Base-by-base conservation (phyloP, 2,329 filamentous ascomycete genomes). In the Fusarium udum region DNA sequence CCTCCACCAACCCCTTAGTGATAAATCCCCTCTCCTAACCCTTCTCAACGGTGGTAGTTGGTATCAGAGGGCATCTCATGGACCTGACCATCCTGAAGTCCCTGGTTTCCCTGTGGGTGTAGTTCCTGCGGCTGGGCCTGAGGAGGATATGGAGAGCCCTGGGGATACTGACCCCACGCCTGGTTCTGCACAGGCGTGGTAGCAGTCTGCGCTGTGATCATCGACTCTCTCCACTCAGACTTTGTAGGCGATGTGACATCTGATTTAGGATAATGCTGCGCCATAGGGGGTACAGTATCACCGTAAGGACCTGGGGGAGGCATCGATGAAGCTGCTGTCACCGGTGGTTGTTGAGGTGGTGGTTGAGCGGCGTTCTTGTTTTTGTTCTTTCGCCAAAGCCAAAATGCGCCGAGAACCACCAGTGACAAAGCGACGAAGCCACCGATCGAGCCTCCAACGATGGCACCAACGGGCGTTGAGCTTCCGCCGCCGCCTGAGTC, bases 151-250 rank as follows among this genome's bases (percentile, higher is more conserved):
- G 24, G 32, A 36, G 32, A 26, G 10, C 24, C 51, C 5, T 53
- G 51, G 2, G 69, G 45, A 40, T 61, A 49, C 14, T 73, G 65
- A 7, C 28, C 48, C 70, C 71, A 73, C 4, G 48, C 55, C 12
- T 61, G 46, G 18, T 59, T 37, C 20, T 71, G 63, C 13, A 61
- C 61, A 22, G 71, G 70, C 4, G 70, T 71, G 34, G 37, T 40
- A 9, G 61, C 39, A 37, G 18, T 61, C 16, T 58, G 57, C 10
- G 43, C 42, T 2, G 55, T 64, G 3, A 62, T 34, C 28, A 59
- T 64, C 1, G 66, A 73, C 7, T 64, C 61, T 3, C 62, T 56
- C 71, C 70, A 73, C 24, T 73, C 62, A 3, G 70, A 71, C 22
- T 67, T 51, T 3, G 56, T 56, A 1, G 67, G 59, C 5, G 71